Percentiles rank a stretch among this genome's conserved stretches.
Evolutionary conservation across 2,329 filamentous ascomycete genomes (phyloP).

Genomic region (Hypoxylon rubiginosum): DNA sequence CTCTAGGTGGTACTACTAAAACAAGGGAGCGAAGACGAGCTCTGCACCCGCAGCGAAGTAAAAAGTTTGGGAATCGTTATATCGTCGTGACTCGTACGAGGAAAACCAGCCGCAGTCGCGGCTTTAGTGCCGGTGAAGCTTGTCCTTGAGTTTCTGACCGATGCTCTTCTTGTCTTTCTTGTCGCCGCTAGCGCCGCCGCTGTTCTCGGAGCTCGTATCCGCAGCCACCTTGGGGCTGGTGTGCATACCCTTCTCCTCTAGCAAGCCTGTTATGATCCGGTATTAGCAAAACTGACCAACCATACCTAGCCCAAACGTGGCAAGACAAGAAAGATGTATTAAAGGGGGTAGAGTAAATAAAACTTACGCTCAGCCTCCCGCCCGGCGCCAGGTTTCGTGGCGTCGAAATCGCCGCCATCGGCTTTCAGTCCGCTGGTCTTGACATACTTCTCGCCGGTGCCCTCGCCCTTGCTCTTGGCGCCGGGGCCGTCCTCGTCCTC

Average conservation of each 20-base stretch:
- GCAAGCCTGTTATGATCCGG: conserved; percentile 59
- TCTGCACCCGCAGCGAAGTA: neutral
- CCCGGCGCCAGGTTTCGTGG: conserved; percentile 72
- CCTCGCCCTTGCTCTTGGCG: conserved; percentile 57
- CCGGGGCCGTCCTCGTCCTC: conserved; percentile 44
- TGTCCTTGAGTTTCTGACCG: conserved; percentile 76
- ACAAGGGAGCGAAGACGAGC: neutral
- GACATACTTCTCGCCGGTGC: conserved; percentile 69
- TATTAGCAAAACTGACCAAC: conserved; percentile 18
- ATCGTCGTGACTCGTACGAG: neutral
- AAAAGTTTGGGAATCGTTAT: neutral
- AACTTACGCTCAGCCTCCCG: conserved; percentile 74
- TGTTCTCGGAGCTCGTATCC: conserved; percentile 37
- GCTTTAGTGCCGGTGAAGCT: conserved; percentile 71
- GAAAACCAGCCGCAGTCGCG: neutral
- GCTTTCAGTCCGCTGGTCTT: conserved; percentile 70
- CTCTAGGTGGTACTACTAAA: neutral
- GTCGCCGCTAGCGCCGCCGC: conserved; percentile 36
- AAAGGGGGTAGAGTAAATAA: neutral
- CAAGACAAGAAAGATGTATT: too few species aligned
- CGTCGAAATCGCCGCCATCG: conserved; percentile 78
- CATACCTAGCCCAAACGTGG: neutral
- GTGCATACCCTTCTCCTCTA: conserved; percentile 66
- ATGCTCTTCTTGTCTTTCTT: conserved; percentile 60
- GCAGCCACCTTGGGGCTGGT: conserved; percentile 38